Evolutionary conservation across 345 rosid species (phyloP).

Genomic region (Clausena lansium): DNA sequence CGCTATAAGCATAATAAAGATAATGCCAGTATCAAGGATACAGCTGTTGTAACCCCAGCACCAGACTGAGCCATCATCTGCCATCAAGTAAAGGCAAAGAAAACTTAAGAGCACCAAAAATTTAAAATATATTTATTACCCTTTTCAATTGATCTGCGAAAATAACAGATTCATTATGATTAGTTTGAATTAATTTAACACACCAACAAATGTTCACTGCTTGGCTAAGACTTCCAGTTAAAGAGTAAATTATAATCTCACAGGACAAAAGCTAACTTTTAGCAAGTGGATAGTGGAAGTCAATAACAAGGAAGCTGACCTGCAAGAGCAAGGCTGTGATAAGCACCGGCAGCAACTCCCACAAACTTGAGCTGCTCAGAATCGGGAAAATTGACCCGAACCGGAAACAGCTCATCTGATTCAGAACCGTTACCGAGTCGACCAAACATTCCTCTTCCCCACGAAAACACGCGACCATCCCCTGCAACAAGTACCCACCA

Average conservation of each 20-base stretch:
- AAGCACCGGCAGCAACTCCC: slow-evolving; percentile 83
- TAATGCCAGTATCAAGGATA: slow-evolving; percentile 50
- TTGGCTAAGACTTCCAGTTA: not conserved
- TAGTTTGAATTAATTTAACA: not conserved
- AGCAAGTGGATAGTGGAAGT: not conserved
- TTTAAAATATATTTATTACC: not conserved
- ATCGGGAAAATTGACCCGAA: slow-evolving; percentile 39
- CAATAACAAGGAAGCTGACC: slow-evolving; percentile 37
- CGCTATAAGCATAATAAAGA: not conserved
- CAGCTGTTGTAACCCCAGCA: slow-evolving; percentile 90
- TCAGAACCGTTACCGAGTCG: slow-evolving; percentile 79
- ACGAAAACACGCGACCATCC: slow-evolving; percentile 71
- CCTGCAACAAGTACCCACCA: slow-evolving; percentile 38
- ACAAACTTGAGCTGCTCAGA: slow-evolving; percentile 45
- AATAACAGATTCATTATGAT: not conserved
- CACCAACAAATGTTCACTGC: not conserved
- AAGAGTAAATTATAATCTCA: not conserved
- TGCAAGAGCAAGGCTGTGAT: slow-evolving; percentile 82
- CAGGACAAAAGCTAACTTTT: not conserved
- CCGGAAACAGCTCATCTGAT: slow-evolving; percentile 66
- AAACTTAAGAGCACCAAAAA: not conserved
- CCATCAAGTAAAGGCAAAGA: slow-evolving; percentile 23
- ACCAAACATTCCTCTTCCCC: slow-evolving; percentile 98
- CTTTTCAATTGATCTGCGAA: not conserved
- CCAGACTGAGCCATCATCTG: slow-evolving; percentile 97